Percentiles rank a stretch among this genome's conserved stretches.
phyloP scores from a whole-genome alignment of 768 basidiomycete species.

The Lanmaoa rubissima region DNA sequence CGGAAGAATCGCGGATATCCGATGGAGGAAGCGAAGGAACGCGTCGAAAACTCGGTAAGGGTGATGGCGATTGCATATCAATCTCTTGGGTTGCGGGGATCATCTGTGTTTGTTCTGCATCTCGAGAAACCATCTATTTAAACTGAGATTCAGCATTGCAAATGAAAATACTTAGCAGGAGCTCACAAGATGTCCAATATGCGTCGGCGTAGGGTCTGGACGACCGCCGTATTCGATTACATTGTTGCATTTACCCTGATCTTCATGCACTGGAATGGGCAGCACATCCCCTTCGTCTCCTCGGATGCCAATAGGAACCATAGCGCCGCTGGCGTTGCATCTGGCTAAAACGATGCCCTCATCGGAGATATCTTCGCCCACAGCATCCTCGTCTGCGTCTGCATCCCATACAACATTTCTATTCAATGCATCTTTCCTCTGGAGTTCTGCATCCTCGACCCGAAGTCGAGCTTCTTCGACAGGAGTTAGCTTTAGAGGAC shows the following conservation, averaged over 20 bases:
- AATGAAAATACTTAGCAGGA: not conserved
- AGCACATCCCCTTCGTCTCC: slow-evolving; percentile 54
- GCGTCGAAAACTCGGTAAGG: slow-evolving; percentile 8
- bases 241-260: slow-evolving; percentile 2
- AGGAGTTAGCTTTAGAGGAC: slow-evolving; percentile 48
- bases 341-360: slow-evolving; percentile 28
- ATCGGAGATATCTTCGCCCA: slow-evolving; percentile 47
- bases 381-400: slow-evolving; percentile 57
- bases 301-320: slow-evolving; percentile 55
- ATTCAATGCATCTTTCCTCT: slow-evolving; percentile 57
- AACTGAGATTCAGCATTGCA: slow-evolving; percentile 1
- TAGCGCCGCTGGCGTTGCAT: slow-evolving; percentile 16
- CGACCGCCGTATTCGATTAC: slow-evolving; percentile 46
- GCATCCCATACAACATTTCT: slow-evolving; percentile 68
- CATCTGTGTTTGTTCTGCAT: slow-evolving; percentile 52
- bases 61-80: slow-evolving; percentile 25
- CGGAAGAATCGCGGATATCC: slow-evolving; percentile 16
- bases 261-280: slow-evolving; percentile 35
- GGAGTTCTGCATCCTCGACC: slow-evolving; percentile 54
- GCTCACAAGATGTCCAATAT: slow-evolving; percentile 56
- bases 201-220: slow-evolving; percentile 49
- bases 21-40: slow-evolving; percentile 29
- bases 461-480: slow-evolving; percentile 55
- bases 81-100: slow-evolving; percentile 36
- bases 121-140: slow-evolving; percentile 20